These are phyloP conservation scores for Sporopachydermia lactativora DNA, from an alignment of 805 yeast species.

Conservation along the genomic window DNA sequence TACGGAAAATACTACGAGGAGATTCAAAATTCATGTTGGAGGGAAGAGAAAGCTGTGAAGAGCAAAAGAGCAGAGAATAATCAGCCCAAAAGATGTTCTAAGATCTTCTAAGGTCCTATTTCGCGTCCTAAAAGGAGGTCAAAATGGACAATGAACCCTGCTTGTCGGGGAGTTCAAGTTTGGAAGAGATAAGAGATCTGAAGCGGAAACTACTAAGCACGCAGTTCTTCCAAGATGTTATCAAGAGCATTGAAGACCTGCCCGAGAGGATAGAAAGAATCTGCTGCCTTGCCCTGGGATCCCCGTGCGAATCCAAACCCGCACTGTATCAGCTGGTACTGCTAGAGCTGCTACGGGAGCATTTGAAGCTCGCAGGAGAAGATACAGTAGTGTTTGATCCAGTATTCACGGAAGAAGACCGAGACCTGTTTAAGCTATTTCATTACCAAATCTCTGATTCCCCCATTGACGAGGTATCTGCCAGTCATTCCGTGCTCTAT, in stretches of 20 bases:
- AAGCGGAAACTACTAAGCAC: not conserved
- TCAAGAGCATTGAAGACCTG: not conserved
- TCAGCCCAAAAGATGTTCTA: no score
- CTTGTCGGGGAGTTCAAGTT: no score
- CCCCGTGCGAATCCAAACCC: slow-evolving; percentile 35
- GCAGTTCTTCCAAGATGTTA: not conserved
- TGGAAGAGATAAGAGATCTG: not conserved
- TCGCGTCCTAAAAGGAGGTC: no score
- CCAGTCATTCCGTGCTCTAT: slow-evolving; percentile 25
- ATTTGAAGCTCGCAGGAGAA: slow-evolving; percentile 9
- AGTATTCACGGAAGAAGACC: slow-evolving; percentile 35
- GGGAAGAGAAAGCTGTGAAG: no score
- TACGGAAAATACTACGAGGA: no score
- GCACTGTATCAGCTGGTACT: slow-evolving; percentile 58
- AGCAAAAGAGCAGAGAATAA: no score
- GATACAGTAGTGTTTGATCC: slow-evolving; percentile 51
- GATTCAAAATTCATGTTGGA: no score
- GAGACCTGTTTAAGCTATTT: slow-evolving; percentile 13
- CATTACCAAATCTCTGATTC: slow-evolving; percentile 16
- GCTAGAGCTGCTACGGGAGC: slow-evolving; percentile 26
- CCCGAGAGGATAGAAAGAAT: slow-evolving; percentile 15
- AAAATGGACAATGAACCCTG: no score
- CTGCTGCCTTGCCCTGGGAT: slow-evolving; percentile 62
- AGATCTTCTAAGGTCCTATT: no score
- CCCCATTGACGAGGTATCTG: slow-evolving; percentile 14